phyloP scores from a whole-genome alignment of 2,329 filamentous ascomycete genomes.

The Hortaea werneckii region DNA sequence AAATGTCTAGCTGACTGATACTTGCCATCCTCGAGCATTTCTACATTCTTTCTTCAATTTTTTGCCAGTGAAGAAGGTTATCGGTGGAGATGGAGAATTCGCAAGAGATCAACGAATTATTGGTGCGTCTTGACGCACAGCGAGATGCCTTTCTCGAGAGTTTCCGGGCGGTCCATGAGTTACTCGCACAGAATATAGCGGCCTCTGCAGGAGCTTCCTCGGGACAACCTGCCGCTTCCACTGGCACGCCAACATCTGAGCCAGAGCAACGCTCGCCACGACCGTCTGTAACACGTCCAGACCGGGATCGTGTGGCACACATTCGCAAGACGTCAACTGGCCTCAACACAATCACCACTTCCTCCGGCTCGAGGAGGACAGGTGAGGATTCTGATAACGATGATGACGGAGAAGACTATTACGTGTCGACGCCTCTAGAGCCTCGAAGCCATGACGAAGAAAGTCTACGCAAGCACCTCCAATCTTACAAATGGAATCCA shows the following conservation, averaged over 20 bases:
- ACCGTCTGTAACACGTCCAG: slow-evolving; percentile 2
- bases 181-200: slow-evolving; percentile 7
- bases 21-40: too few relatives aligned
- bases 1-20: too few relatives aligned
- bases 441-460: slow-evolving; percentile 33
- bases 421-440: slow-evolving; percentile 32
- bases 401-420: slow-evolving; percentile 26
- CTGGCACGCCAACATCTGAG: neutral
- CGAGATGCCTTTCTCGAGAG: slow-evolving; percentile 13
- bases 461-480: slow-evolving; percentile 36
- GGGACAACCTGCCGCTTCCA: neutral
- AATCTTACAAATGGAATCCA: slow-evolving; percentile 33
- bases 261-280: slow-evolving; percentile 1
- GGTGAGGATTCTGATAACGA: slow-evolving; percentile 26
- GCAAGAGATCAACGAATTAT: slow-evolving; percentile 3
- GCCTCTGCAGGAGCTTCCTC: slow-evolving; percentile 1
- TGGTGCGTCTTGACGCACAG: slow-evolving; percentile 13
- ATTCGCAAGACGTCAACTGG: slow-evolving; percentile 9
- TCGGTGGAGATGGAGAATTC: neutral
- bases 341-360: slow-evolving; percentile 7
- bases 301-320: neutral
- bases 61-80: too few relatives aligned
- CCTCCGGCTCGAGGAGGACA: slow-evolving; percentile 10
- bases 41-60: too few relatives aligned
- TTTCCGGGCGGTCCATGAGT: slow-evolving; percentile 11